A percentile compares a stretch with the other conserved stretches of the same genome.
Conservation (phyloP, 2,329 filamentous ascomycete genomes). For the Fusarium concolor region DNA sequence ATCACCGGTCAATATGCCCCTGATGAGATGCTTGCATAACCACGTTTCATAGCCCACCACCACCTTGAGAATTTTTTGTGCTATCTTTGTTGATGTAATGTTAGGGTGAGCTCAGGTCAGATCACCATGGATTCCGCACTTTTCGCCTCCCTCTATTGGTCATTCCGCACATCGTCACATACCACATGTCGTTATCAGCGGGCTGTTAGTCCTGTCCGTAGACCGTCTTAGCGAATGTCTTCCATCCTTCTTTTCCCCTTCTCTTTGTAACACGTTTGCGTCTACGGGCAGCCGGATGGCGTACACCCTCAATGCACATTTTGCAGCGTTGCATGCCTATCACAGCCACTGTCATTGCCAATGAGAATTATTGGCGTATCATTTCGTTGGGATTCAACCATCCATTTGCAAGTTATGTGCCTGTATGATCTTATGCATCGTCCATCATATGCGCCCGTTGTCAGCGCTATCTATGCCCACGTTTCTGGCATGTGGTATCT, state of each 20-base stretch:
- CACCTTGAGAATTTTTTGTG: slow-evolving; percentile 10
- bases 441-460: not conserved
- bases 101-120: not conserved
- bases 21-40: slow-evolving; percentile 30
- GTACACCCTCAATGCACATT: not conserved
- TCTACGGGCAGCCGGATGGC: slow-evolving; percentile 37
- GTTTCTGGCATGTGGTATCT: slow-evolving; percentile 24
- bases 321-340: too few species aligned
- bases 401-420: not conserved
- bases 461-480: slow-evolving; percentile 17
- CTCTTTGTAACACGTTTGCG: slow-evolving; percentile 17
- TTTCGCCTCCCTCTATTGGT: slow-evolving; percentile 5
- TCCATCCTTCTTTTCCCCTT: slow-evolving; percentile 37
- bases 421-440: slow-evolving; percentile 7
- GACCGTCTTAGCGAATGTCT: slow-evolving; percentile 13
- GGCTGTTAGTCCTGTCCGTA: not conserved
- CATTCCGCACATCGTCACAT: slow-evolving; percentile 26
- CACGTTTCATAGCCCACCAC: slow-evolving; percentile 36
- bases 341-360: not conserved
- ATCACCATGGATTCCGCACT: slow-evolving; percentile 16
- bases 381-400: slow-evolving; percentile 11
- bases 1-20: slow-evolving; percentile 20
- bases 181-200: not conserved
- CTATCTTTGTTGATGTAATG: not conserved
- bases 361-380: not conserved